Percentiles rank a stretch among this genome's conserved stretches.
phyloP scores from a whole-genome alignment of 169 alveolate genomes.

The Plasmodium berghei region DNA sequence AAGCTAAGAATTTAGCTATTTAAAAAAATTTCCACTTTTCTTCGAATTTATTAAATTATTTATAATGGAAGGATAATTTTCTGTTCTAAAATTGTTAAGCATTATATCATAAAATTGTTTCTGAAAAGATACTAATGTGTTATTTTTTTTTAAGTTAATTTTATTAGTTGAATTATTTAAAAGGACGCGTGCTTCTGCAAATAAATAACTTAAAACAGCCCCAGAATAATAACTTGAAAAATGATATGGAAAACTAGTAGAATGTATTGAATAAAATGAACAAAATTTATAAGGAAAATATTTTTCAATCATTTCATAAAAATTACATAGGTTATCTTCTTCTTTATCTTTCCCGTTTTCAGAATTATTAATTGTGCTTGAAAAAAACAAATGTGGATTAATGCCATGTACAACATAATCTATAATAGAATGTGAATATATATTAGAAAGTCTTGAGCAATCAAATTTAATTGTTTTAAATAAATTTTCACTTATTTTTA shows the following conservation, averaged over 20 bases:
- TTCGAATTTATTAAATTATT: not conserved
- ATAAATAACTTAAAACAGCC: conserved; percentile 55
- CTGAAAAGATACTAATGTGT: conserved; percentile 43
- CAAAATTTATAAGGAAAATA: conserved; percentile 38
- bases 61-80: conserved; percentile 33
- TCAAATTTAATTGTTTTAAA: conserved; percentile 50
- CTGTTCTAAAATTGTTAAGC: not conserved
- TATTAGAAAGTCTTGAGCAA: conserved; percentile 13
- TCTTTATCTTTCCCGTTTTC: not conserved
- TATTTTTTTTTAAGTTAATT: conserved; percentile 33
- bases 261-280: conserved; percentile 36
- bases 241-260: conserved; percentile 72
- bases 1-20: not conserved
- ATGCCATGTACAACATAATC: conserved; percentile 43
- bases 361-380: not conserved
- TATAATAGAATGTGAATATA: conserved; percentile 40
- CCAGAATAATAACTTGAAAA: conserved; percentile 71
- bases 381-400: conserved; percentile 32
- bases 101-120: conserved; percentile 42
- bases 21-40: not conserved
- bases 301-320: conserved; percentile 13
- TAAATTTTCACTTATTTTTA: conserved; percentile 33
- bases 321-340: conserved; percentile 8
- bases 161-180: conserved; percentile 5
- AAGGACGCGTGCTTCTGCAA: conserved; percentile 51